phyloP scores from a whole-genome alignment of 2,329 filamentous ascomycete genomes.

The Talaromyces sp. region DNA sequence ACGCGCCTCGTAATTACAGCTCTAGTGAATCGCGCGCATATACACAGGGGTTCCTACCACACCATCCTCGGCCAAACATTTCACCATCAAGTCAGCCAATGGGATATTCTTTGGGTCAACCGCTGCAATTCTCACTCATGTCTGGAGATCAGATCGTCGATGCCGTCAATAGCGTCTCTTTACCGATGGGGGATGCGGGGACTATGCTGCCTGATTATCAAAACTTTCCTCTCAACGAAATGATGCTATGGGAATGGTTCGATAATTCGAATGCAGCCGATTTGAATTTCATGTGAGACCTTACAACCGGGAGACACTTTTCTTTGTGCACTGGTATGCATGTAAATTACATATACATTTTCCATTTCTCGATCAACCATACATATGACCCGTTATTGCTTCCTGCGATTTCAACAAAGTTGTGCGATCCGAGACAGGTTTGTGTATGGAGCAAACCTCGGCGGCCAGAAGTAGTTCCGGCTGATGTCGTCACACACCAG shows the following conservation, averaged over 20 bases:
- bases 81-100: slow-evolving; percentile 29
- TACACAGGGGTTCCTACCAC: slow-evolving; percentile 1
- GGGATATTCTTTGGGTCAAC: slow-evolving; percentile 45
- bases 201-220: slow-evolving; percentile 48
- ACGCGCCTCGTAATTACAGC: neutral
- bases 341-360: neutral
- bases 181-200: slow-evolving; percentile 48
- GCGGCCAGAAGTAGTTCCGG: slow-evolving; percentile 31
- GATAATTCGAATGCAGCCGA: slow-evolving; percentile 38
- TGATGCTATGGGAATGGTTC: slow-evolving; percentile 57
- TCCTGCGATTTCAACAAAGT: neutral
- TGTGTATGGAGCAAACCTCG: slow-evolving; percentile 19
- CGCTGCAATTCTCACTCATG: slow-evolving; percentile 64
- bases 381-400: neutral
- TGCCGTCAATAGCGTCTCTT: slow-evolving; percentile 60
- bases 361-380: neutral
- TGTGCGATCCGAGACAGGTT: neutral
- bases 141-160: slow-evolving; percentile 66
- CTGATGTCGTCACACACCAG: slow-evolving; percentile 20
- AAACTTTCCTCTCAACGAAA: slow-evolving; percentile 55
- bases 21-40: neutral
- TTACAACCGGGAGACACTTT: neutral
- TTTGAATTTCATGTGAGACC: slow-evolving; percentile 26
- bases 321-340: neutral
- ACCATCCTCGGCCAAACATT: slow-evolving; percentile 17